A percentile compares a stretch with the other conserved stretches of the same genome.
phyloP scores from a whole-genome alignment of 2,329 filamentous ascomycete genomes.

The Microdochium trichocladiopsis region DNA sequence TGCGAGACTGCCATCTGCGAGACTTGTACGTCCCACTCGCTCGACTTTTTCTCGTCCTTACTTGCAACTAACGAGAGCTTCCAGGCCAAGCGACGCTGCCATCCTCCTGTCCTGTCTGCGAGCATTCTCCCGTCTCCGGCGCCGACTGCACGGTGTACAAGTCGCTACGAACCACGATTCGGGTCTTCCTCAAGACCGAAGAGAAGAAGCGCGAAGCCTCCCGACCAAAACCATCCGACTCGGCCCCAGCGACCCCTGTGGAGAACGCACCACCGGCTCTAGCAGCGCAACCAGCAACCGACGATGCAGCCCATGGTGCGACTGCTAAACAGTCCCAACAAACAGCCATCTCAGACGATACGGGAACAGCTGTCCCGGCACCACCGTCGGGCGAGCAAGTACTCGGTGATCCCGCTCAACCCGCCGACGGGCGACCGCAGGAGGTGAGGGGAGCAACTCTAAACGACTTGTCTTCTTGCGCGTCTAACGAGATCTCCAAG shows the following conservation, averaged over 20 bases:
- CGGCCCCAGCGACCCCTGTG: slow-evolving; percentile 30
- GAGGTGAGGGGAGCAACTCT: not conserved
- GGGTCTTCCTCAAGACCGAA: slow-evolving; percentile 82
- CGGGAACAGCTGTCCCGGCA: slow-evolving; percentile 22
- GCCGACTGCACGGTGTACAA: slow-evolving; percentile 88
- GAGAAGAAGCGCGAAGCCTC: slow-evolving; percentile 79
- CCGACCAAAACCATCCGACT: slow-evolving; percentile 38
- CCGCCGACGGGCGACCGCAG: not conserved
- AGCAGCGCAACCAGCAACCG: slow-evolving; percentile 16
- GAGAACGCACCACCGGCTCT: slow-evolving; percentile 29
- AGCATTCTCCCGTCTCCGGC: slow-evolving; percentile 79
- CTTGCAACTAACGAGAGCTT: slow-evolving; percentile 8
- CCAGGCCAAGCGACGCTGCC: slow-evolving; percentile 70
- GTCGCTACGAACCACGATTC: slow-evolving; percentile 83
- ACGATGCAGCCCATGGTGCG: not conserved
- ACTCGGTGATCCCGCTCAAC: not conserved
- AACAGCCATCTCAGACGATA: slow-evolving; percentile 33
- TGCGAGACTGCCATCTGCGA: slow-evolving; percentile 95
- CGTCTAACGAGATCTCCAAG: not conserved
- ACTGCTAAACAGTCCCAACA: slow-evolving; percentile 48
- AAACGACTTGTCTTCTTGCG: not conserved
- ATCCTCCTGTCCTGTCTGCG: slow-evolving; percentile 83
- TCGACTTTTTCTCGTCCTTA: slow-evolving; percentile 3
- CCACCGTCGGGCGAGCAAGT: slow-evolving; percentile 14
- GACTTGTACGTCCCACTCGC: slow-evolving; percentile 54